Percentiles rank a stretch among this genome's conserved stretches.
Evolutionary conservation across 176 grass and related monocot species (phyloP).

Genomic region (Hyparrhenia diplandra): DNA sequence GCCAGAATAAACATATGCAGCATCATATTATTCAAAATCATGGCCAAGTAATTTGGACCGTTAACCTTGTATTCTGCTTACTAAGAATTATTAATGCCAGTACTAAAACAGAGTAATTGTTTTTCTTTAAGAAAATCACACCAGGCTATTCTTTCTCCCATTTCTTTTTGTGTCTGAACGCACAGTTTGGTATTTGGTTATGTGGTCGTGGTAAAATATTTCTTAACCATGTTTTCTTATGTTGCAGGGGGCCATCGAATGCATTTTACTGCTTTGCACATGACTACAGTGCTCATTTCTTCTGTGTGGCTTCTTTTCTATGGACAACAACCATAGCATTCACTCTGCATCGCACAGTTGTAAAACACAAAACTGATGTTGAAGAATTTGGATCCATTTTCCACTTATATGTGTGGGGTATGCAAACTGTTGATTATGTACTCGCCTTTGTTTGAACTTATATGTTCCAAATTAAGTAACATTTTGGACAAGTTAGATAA

Average conservation of each 20-base stretch:
- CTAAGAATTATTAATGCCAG: slow-evolving; percentile 1
- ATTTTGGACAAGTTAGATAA: slow-evolving; percentile 1
- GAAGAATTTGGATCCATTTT: slow-evolving; percentile 92
- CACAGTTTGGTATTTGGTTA: neutral
- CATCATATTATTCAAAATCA: neutral
- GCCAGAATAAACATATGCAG: neutral
- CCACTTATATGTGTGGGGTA: slow-evolving; percentile 98
- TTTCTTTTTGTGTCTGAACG: neutral
- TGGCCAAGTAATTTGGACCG: neutral
- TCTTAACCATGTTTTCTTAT: neutral
- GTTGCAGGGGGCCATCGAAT: slow-evolving; percentile 74
- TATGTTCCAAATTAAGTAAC: slow-evolving; percentile 10
- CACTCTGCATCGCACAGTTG: slow-evolving; percentile 92
- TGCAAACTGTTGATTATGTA: slow-evolving; percentile 1
- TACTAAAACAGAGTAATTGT: neutral
- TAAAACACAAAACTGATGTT: slow-evolving; percentile 94
- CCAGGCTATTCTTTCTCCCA: neutral
- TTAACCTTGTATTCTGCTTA: neutral
- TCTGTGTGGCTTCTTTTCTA: slow-evolving; percentile 88
- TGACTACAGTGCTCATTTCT: slow-evolving; percentile 95
- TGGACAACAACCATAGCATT: slow-evolving; percentile 97
- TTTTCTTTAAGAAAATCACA: slow-evolving; percentile 19
- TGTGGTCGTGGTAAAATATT: slow-evolving; percentile 1
- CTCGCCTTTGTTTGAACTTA: neutral
- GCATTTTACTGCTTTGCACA: slow-evolving; percentile 93